Conservation (phyloP, 2,329 filamentous ascomycete species). For the Pezicula neosporulosa region DNA sequence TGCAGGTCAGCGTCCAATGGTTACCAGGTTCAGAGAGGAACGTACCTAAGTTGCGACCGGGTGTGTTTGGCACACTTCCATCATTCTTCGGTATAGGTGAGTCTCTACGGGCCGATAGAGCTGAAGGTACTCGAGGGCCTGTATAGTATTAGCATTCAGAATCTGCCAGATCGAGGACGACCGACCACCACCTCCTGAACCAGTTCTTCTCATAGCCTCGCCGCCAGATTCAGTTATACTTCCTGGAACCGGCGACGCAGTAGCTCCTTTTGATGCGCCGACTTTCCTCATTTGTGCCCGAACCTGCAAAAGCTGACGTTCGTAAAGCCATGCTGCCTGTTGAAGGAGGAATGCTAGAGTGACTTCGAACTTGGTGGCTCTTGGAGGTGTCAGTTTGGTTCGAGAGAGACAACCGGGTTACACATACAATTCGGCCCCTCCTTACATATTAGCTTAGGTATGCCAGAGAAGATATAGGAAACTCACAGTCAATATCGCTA, state of each 20-base stretch:
- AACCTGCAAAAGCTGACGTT: slow-evolving; percentile 85
- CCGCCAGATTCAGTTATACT: slow-evolving; percentile 38
- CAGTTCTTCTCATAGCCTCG: slow-evolving; percentile 49
- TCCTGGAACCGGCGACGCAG: slow-evolving; percentile 53
- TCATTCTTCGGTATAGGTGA: slow-evolving; percentile 20
- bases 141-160: slow-evolving; percentile 8
- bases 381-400: slow-evolving; percentile 26
- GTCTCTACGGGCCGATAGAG: slow-evolving; percentile 25
- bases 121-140: slow-evolving; percentile 25
- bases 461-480: not conserved
- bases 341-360: slow-evolving; percentile 85
- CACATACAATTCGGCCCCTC: slow-evolving; percentile 75
- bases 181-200: slow-evolving; percentile 40
- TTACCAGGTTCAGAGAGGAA: not conserved
- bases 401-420: not conserved
- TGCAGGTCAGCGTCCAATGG: slow-evolving; percentile 6
- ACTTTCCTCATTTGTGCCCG: slow-evolving; percentile 84
- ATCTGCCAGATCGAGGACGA: not conserved
- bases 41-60: slow-evolving; percentile 19
- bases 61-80: slow-evolving; percentile 15
- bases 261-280: slow-evolving; percentile 52
- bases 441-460: slow-evolving; percentile 12
- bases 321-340: slow-evolving; percentile 91
- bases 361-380: slow-evolving; percentile 76
- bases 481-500: slow-evolving; percentile 78